Conservation (phyloP, 108 stramenopile species). For the Cyclotella distinguenda region DNA sequence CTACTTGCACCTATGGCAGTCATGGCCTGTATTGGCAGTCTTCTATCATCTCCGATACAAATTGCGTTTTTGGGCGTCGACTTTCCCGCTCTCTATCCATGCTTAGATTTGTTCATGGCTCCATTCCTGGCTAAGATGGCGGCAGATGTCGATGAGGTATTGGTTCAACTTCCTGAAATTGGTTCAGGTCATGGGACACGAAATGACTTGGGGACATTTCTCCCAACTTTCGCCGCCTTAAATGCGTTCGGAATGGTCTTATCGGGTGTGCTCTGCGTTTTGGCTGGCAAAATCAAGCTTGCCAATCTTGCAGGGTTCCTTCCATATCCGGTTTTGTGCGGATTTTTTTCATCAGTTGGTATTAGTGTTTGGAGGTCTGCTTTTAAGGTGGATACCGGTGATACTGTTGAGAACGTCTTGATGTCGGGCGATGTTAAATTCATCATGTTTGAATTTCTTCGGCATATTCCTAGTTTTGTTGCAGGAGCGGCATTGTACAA, state of each 20-base stretch:
- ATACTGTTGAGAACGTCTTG: slow-evolving; percentile 35
- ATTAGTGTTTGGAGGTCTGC: slow-evolving; percentile 65
- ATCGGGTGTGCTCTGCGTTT: slow-evolving; percentile 41
- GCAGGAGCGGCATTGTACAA: slow-evolving; percentile 52
- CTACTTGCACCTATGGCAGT: slow-evolving; percentile 39
- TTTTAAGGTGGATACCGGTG: slow-evolving; percentile 56
- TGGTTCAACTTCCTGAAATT: slow-evolving; percentile 23
- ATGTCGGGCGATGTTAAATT: slow-evolving; percentile 37
- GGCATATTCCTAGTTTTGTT: slow-evolving; percentile 58
- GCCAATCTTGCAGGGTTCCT: slow-evolving; percentile 66
- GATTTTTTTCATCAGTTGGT: slow-evolving; percentile 77
- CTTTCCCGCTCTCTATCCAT: slow-evolving; percentile 46
- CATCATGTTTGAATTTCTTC: slow-evolving; percentile 25
- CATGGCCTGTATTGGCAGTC: slow-evolving; percentile 30
- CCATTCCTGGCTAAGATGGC: slow-evolving; percentile 72
- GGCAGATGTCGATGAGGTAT: slow-evolving; percentile 46
- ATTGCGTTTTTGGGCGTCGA: slow-evolving; percentile 18
- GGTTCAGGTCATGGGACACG: slow-evolving; percentile 16
- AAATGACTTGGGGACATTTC: slow-evolving; percentile 45
- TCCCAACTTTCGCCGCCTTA: slow-evolving; percentile 63
- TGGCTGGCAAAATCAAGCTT: slow-evolving; percentile 61
- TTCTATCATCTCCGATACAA: slow-evolving; percentile 18
- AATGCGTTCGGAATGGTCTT: slow-evolving; percentile 53
- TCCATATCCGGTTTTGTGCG: slow-evolving; percentile 73
- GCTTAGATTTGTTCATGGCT: slow-evolving; percentile 64